Evolutionary conservation across 192 early-diverging fungal genomes (phyloP), one percentile per base, ranked within the genome.

Genomic region (Gryganskiella cystojenkinii): DNA sequence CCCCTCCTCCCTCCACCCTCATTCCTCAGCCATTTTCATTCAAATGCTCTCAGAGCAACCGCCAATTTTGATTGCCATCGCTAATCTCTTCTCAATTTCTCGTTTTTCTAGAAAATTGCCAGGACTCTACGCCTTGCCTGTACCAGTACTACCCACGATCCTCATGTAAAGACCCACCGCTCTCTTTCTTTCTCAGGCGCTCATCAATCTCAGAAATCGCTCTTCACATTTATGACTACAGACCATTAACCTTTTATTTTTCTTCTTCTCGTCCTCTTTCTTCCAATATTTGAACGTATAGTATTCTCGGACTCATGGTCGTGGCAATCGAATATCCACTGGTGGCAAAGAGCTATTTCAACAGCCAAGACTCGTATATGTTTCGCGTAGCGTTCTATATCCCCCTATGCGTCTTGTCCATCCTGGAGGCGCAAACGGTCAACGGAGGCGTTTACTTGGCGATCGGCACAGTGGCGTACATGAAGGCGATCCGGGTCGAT

Each of bases 401-500:
- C 49, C 74, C 66, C 8, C 9, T 78, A 11, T 46, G 55, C 4
- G 74, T 78, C 56, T 11, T 78, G 20, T 37, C 66, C 5, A 7
- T 69, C 5, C 56, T 78, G 7, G 74, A 69, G 20, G 66, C 61
- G 4, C 74, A 78, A 20, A 69, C 74, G 5, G 61, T 69, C n/a
- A 67, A 78, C 27, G 74, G 74, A 64, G 65, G 61, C 28, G 49
- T 69, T 19, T 78, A 78, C 44, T 66, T 78, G 3, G 54, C 66
- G 10, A 78, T 78, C 27, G 74, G 61, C 11, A 69, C 66, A 17
- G 20, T 78, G 10, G 74, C 66, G 0, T 78, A 78, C 7, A 13
- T 78, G 22, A 57, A 64, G 61, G 74, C 74, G 22, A 69, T 78
- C 47, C 59, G 74, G 0, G 67, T 31, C 22, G 74, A 78, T 14